Base-by-base conservation (phyloP, 768 basidiomycete genomes). In the Auricularia heimuer region DNA sequence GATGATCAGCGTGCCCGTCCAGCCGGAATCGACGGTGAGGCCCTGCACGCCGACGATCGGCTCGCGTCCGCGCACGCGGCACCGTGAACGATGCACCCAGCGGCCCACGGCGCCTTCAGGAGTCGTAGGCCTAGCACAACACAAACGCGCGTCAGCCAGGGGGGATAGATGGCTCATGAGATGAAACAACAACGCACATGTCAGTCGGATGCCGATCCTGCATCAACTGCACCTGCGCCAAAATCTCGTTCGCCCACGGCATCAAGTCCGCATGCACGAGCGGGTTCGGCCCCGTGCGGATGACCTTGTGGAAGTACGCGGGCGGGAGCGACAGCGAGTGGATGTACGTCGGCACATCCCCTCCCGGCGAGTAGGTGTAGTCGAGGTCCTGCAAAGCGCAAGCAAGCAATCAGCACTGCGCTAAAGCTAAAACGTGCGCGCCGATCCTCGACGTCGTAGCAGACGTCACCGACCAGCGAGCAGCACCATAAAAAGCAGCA, bases 241-340 rank as follows among this genome's bases (percentile, higher is more conserved):
- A 85, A 66, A 93, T 84, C 75, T 93, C 88, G 60, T 84, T 84
- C 2, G 85, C 89, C 89, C 91, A 93, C 2, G 89, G 87, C 34
- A 81, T 76, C 36, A 94, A 74, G 74, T 94, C 89, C 66, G 94
- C 74, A 71, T 90, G 86, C 16, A 82, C 81, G 45, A 93, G 80
- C 0, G 83, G 73, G 44, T 73, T 71, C 11, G 69, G 67, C n/a
- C 72, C 74, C 0, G 85, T 86, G 21, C 90, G 83, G 64, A 94
- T 85, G 54, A 92, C 88, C 45, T 88, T 85, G 73, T 94, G 90
- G 79, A 93, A 94, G 75, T 93, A 93, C 24, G 92, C 92, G 1
- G 92, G 92, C 18, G 92, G 82, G 71, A 92, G 91, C 1, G 89
- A 88, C 51, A 94, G 73, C 11, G 87, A 85, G 58, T 89, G 89